Percentiles rank a stretch among this genome's conserved stretches.
These are phyloP conservation scores for Aspergillus sp. DNA, from an alignment of 2,329 filamentous ascomycete species.

Conservation along the genomic window DNA sequence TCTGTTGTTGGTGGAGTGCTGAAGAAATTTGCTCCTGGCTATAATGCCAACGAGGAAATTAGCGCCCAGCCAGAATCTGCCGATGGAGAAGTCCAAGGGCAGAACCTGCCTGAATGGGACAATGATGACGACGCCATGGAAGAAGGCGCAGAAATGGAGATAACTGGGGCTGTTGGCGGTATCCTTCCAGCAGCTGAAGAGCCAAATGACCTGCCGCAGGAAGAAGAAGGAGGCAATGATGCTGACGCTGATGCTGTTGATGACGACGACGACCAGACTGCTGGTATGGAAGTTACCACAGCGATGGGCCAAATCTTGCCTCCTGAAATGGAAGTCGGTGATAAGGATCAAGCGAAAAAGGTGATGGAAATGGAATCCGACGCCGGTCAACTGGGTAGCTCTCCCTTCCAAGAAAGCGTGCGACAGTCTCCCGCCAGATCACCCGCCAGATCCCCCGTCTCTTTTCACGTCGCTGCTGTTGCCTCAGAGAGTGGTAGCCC, in stretches of 20 bases:
- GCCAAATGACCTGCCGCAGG: constrained; percentile 31
- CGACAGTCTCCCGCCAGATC: constrained; percentile 34
- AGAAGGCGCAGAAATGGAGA: constrained; percentile 58
- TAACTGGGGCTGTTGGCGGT: constrained; percentile 50
- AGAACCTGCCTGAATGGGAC: constrained; percentile 22
- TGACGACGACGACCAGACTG: constrained; percentile 44
- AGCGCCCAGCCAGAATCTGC: constrained; percentile 8
- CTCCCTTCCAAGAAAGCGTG: constrained; percentile 45
- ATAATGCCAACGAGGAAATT: constrained; percentile 11
- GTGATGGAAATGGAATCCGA: constrained; percentile 61
- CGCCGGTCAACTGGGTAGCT: constrained; percentile 47
- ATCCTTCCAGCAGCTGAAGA: constrained; percentile 43
- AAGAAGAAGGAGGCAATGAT: not conserved
- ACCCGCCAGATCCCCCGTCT: constrained; percentile 25
- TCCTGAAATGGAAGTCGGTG: constrained; percentile 39
- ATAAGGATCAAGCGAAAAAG: constrained; percentile 53
- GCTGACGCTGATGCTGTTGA: constrained; percentile 10
- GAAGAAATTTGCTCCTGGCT: constrained; percentile 21
- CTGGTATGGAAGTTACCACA: constrained; percentile 68
- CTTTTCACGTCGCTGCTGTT: constrained; percentile 38
- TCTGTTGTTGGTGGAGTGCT: constrained; percentile 45
- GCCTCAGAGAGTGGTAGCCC: constrained; percentile 56
- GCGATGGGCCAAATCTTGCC: constrained; percentile 63
- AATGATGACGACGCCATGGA: constrained; percentile 32
- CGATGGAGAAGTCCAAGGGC: constrained; percentile 20